Evolutionary conservation across 768 basidiomycete species (phyloP), one percentile per base, ranked within the genome.

Genomic region (Serendipita sp.): DNA sequence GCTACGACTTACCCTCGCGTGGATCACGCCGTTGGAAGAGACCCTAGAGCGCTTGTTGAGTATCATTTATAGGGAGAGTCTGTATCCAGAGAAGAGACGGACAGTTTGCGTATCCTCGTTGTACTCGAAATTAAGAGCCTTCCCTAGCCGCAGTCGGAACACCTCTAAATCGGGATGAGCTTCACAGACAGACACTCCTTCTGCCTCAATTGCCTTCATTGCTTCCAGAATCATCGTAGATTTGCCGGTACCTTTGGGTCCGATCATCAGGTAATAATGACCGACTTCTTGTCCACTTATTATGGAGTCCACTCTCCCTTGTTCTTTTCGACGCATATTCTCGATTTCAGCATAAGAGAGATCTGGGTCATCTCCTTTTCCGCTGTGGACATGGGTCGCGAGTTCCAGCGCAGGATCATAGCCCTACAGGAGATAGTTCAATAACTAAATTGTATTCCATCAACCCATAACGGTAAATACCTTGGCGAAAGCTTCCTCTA

Each of bases 81-180:
- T 24, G 16, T 60, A n/a, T 53, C 48, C 48, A 53, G 30, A 60
- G 32, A 34, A 34, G 32, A n/a, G 48, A 51, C 16, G 15, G 18
- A 51, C 41, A 2, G 82, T 84, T 72, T 89, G 88, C 30, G 84
- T 86, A 71, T 89, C 88, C 74, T 89, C 88, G 67, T 87, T 85
- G 75, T 80, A 92, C 72, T 95, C 92, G 70, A 85, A 92, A 69
- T 92, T 89, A 46, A 92, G 75, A 10, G 88, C 85, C 73, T 91
- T 91, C 54, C 92, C 92, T 30, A 95, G 78, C 46, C 90, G 83
- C 45, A 92, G 78, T 65, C 86, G 80, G 75, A 94, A 91, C 37
- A 93, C 88, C 72, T 92, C 88, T 16, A 93, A 77, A 74, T 92
- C 88, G 18, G 88, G 88, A 73, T 92, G 89, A 13, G 86, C 90